phyloP scores from a whole-genome alignment of 305 asterid species.

The Fraxinus velutina region DNA sequence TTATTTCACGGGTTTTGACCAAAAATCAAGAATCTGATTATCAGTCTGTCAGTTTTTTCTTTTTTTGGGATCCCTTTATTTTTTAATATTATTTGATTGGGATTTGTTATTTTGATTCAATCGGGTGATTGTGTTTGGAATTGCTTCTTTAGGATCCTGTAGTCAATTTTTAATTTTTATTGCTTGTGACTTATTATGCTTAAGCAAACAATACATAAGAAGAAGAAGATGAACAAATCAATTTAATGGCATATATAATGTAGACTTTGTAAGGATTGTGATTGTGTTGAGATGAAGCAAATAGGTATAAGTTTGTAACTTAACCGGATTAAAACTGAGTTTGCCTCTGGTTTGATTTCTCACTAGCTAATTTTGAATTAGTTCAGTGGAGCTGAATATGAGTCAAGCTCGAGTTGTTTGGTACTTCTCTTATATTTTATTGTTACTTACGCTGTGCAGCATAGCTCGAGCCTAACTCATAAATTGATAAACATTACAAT shows the following conservation, averaged over 20 bases:
- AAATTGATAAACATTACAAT: neutral
- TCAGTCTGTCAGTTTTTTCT: neutral
- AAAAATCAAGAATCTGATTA: neutral
- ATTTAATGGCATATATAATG: neutral
- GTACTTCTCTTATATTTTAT: neutral
- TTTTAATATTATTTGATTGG: neutral
- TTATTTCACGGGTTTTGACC: neutral
- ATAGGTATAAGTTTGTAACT: neutral
- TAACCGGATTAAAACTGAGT: neutral
- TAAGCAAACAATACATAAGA: neutral
- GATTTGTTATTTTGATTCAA: neutral
- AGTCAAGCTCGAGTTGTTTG: neutral
- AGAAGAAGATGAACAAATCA: neutral
- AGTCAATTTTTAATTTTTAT: neutral
- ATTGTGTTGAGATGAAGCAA: neutral
- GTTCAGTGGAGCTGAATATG: neutral
- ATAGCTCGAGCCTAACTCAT: neutral
- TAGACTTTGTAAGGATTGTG: neutral
- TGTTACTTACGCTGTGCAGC: neutral
- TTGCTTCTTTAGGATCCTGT: neutral
- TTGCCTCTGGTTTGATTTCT: slow-evolving; percentile 2
- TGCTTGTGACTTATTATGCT: slow-evolving; percentile 4
- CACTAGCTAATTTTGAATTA: neutral
- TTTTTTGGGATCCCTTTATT: neutral
- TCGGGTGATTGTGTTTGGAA: neutral